Base-by-base conservation (phyloP, 306 rosid species). In the Cyamopsis tetragonoloba region DNA sequence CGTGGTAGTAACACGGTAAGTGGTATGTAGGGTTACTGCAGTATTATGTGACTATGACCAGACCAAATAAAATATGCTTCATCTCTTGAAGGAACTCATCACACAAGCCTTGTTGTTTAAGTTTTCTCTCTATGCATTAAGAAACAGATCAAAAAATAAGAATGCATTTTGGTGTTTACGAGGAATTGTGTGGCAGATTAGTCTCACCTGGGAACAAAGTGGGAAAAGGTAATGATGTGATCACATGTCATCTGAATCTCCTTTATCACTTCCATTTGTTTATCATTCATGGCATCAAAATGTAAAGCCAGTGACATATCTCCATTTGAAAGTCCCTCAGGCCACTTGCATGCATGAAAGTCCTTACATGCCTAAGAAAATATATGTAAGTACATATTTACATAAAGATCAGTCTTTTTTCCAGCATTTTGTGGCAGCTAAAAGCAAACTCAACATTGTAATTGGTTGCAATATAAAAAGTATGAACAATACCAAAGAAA, bases 121-220 rank as follows among this genome's bases (percentile, higher is more conserved):
- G 66, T 23, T 38, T n/a, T 32, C 22, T 34, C 47, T 31, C 9
- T 23, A 30, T 2, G 24, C 47, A 35, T 18, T 27, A 17, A 15
- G 47, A 19, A 18, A 19, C 30, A 12, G 0, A 26, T 19, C 47
- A 9, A 4, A 24, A 49, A 37, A 0, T 50, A 35, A 14, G 22
- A 37, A 37, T 22, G 62, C 48, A 22, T 49, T 17, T 8, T 34
- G 20, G 38, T 50, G 61, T 22, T 66, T 49, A 34, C n/a, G 46
- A 22, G 10, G 34, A 20, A 14, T 63, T 62, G 13, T 63, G 19
- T 19, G 47, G 20, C 18, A 56, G 62, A 58, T 53, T 20, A 34
- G 73, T 51, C n/a, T n/a, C 39, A 86, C 96, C 96, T 91, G 65
- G 97, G 97, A 77, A 91, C 93, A 85, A 91, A 91, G 77, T 91